phyloP scores from a whole-genome alignment of 768 basidiomycete genomes.

The Naganishia vishniacii region DNA sequence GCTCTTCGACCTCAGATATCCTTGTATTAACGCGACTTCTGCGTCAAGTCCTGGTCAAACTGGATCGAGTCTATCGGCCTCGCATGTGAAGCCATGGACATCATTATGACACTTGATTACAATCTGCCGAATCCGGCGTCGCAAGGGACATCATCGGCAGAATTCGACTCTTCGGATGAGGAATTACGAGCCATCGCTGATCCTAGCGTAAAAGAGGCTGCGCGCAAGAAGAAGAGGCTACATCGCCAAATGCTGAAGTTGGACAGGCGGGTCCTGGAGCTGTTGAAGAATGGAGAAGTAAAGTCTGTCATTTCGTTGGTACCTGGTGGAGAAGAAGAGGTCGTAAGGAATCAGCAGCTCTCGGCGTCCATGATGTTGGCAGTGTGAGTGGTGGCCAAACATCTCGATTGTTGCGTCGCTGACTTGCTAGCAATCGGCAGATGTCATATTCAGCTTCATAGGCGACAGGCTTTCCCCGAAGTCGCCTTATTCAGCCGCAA shows the following conservation, averaged over 20 bases:
- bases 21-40: not conserved
- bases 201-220: conserved; percentile 8
- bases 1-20: not conserved
- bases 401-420: not conserved
- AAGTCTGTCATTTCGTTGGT: conserved; percentile 41
- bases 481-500: conserved; percentile 46
- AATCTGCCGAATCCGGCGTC: conserved; percentile 23
- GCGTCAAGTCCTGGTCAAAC: conserved; percentile 37
- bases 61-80: conserved; percentile 39
- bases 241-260: conserved; percentile 33
- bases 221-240: conserved; percentile 20
- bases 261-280: conserved; percentile 36
- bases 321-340: conserved; percentile 47
- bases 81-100: conserved; percentile 35
- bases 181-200: conserved; percentile 18
- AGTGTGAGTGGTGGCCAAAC: conserved; percentile 28
- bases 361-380: conserved; percentile 43
- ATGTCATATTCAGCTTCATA: conserved; percentile 45
- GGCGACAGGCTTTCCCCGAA: conserved; percentile 48
- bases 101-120: conserved; percentile 42
- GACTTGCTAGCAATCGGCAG: not conserved
- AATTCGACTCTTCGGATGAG: conserved; percentile 20
- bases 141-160: not conserved
- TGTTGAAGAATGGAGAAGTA: conserved; percentile 41
- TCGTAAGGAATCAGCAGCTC: conserved; percentile 45